Conservation (phyloP, 495 filamentous ascomycete genomes). For the Lichenothelia convexa region DNA sequence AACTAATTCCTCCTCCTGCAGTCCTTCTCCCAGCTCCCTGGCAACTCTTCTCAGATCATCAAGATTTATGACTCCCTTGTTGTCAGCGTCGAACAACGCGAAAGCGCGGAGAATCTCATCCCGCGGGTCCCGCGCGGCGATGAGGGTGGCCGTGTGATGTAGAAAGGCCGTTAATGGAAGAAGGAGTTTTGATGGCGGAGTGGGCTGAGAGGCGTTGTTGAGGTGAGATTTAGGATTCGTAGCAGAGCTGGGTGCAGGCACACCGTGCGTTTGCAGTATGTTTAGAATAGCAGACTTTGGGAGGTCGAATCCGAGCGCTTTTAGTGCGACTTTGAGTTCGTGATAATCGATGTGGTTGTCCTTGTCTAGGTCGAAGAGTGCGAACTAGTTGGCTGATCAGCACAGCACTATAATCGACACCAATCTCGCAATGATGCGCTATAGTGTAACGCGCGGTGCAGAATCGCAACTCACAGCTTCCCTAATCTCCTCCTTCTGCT, state of each 20-base stretch:
- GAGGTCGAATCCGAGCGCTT: conserved; percentile 85
- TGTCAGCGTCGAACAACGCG: conserved; percentile 64
- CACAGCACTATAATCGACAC: conserved; percentile 4
- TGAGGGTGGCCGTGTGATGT: conserved; percentile 58
- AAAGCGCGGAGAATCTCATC: conserved; percentile 90
- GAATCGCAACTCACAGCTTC: conserved; percentile 47
- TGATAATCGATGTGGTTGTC: conserved; percentile 90
- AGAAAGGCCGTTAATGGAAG: conserved; percentile 60
- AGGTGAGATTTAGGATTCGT: conserved; percentile 1
- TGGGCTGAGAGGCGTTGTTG: background rate
- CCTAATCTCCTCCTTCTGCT: conserved; percentile 75
- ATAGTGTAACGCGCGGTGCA: background rate
- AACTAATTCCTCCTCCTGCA: conserved; percentile 79
- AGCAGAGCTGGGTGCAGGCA: conserved; percentile 18
- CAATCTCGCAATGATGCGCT: background rate
- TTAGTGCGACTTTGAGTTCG: conserved; percentile 93
- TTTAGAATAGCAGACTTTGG: conserved; percentile 64
- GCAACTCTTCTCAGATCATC: conserved; percentile 76
- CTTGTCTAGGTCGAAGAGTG: conserved; percentile 92
- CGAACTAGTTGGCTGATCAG: conserved; percentile 45
- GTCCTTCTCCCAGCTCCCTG: conserved; percentile 70
- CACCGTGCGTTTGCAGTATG: conserved; percentile 56
- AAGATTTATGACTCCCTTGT: conserved; percentile 69
- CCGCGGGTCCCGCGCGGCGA: conserved; percentile 61
- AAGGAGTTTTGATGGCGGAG: conserved; percentile 31